Percentiles rank a stretch among this genome's conserved stretches.
Evolutionary conservation across 2,329 filamentous ascomycete genomes (phyloP).

Genomic region (Tolypocladium tundrense): DNA sequence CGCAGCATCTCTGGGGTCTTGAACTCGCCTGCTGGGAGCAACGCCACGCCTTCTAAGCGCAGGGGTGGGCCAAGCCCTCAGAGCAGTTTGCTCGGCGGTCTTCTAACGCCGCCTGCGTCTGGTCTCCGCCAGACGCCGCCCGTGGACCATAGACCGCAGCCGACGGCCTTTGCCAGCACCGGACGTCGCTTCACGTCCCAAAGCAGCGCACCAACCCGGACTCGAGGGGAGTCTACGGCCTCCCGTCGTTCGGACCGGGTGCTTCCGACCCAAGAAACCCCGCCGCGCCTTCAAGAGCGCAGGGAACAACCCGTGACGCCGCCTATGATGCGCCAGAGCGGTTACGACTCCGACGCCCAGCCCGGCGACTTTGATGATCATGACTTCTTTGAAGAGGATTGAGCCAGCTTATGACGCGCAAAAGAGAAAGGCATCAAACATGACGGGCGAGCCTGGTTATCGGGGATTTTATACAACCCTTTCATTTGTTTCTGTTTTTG

Average conservation of each 20-base stretch:
- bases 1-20: slow-evolving; percentile 36
- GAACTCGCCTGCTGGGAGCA: slow-evolving; percentile 31
- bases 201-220: slow-evolving; percentile 13
- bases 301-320: slow-evolving; percentile 42
- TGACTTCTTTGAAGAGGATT: slow-evolving; percentile 46
- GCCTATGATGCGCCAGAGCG: slow-evolving; percentile 48
- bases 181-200: slow-evolving; percentile 47
- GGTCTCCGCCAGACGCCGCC: slow-evolving; percentile 53
- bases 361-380: slow-evolving; percentile 50
- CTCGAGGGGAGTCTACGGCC: slow-evolving; percentile 18
- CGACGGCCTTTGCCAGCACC: slow-evolving; percentile 51
- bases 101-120: slow-evolving; percentile 82
- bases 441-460: not conserved
- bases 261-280: slow-evolving; percentile 27
- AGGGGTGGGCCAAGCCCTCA: slow-evolving; percentile 43
- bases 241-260: slow-evolving; percentile 29
- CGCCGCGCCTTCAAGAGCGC: slow-evolving; percentile 29
- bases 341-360: slow-evolving; percentile 52
- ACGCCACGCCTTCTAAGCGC: slow-evolving; percentile 51
- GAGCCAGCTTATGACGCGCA: slow-evolving; percentile 2
- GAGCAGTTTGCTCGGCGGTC: slow-evolving; percentile 59
- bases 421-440: not conserved
- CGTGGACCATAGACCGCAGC: slow-evolving; percentile 31
- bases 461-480: not conserved
- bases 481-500: slow-evolving; percentile 1